phyloP scores from a whole-genome alignment of 331 rosid genomes.

The Telfairia occidentalis region DNA sequence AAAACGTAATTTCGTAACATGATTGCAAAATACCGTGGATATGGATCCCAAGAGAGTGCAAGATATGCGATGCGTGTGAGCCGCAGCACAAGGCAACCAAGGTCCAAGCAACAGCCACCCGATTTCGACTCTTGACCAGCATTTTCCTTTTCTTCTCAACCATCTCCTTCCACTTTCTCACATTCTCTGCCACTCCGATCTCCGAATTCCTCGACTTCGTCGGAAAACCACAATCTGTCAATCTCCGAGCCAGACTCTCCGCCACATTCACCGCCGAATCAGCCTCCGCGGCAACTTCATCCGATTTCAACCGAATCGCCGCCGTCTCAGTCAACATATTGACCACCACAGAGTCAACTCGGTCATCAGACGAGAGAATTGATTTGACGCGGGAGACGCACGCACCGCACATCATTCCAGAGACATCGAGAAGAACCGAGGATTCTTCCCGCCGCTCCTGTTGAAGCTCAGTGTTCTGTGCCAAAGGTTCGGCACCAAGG shows the following conservation, averaged over 20 bases:
- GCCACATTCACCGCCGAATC: slow-evolving; percentile 33
- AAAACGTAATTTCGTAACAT: not conserved
- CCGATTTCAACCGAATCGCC: slow-evolving; percentile 57
- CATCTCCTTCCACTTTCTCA: slow-evolving; percentile 86
- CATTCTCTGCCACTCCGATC: slow-evolving; percentile 71
- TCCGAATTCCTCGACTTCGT: slow-evolving; percentile 60
- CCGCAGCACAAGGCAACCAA: slow-evolving; percentile 92
- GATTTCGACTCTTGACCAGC: slow-evolving; percentile 56
- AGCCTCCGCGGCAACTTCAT: slow-evolving; percentile 20
- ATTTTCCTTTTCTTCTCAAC: slow-evolving; percentile 62
- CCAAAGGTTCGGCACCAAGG: slow-evolving; percentile 20
- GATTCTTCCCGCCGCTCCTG: slow-evolving; percentile 26
- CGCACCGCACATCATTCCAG: slow-evolving; percentile 95
- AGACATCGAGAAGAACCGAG: slow-evolving; percentile 61
- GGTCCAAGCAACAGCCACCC: slow-evolving; percentile 90
- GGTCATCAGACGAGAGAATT: slow-evolving; percentile 52
- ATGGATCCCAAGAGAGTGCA: slow-evolving; percentile 86
- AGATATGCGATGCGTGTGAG: slow-evolving; percentile 77
- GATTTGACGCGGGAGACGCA: slow-evolving; percentile 87
- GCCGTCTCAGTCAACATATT: slow-evolving; percentile 97
- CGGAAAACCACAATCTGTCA: slow-evolving; percentile 79
- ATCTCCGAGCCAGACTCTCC: slow-evolving; percentile 53
- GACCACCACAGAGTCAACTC: slow-evolving; percentile 85
- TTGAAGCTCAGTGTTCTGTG: slow-evolving; percentile 8
- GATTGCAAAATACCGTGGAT: slow-evolving; percentile 49